Base-by-base conservation (phyloP, 2,329 filamentous ascomycete genomes). In the Colletotrichum spaethianum region DNA sequence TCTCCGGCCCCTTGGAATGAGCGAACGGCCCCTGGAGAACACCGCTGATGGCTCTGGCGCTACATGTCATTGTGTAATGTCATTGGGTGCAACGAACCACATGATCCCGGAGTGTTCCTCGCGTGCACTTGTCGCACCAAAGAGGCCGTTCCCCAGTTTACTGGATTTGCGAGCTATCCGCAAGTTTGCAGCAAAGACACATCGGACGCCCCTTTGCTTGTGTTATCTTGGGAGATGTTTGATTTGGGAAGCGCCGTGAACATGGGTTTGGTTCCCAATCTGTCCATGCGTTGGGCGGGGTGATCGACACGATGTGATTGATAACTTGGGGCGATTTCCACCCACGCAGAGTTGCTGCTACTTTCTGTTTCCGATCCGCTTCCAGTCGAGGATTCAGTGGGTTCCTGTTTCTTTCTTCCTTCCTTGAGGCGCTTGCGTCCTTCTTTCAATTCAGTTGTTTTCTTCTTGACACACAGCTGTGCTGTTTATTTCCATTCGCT, bases 201-300 rank as follows among this genome's bases (percentile, higher is more conserved):
- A 42, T 65, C 12, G 12, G 28, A 44, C 20, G 9, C 52, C 68
- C 69, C 69, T 63, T 63, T 48, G 52, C 52, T 59, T 31, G 8
- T 61, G 36, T 44, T 46, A 26, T 60, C 52, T 53, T 59, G 69
- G 44, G 38, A 36, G 36, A 42, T 42, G 69, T 72, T 72, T 72
- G 69, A 69, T 72, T 65, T 72, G 65, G 50, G 65, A 52, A 44
- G 12, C 52, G 40, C 52, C 42, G 53, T 59, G 28, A 46, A 48
- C 59, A 59, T 36, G 65, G 59, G 44, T 44, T 44, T 33, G 36
- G 16, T 31, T 48, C 31, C 28, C 20, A 26, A 26, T n/a, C 40
- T 12, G 55, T 68, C 68, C n/a, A 42, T 52, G 68, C 56, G 68
- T 36, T 48, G 50, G 38, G 12, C 20, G 3, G 3, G 38, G 31